Evolutionary conservation across 2,329 filamentous ascomycete genomes (phyloP).

Genomic region (Arthrobotrys sinensis): DNA sequence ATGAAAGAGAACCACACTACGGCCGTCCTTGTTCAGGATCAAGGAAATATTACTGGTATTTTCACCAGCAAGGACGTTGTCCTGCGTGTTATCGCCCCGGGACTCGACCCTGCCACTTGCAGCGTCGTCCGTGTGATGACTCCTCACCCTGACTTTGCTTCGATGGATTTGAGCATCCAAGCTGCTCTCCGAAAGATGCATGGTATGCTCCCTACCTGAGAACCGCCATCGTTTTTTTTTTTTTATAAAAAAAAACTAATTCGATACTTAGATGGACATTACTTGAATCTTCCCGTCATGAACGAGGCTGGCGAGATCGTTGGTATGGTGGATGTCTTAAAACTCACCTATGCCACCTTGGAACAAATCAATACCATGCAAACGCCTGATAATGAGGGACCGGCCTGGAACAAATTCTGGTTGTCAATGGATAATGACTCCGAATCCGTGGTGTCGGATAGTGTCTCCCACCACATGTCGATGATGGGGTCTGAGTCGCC

Average conservation of each 20-base stretch:
- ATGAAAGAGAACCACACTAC: conserved; percentile 99
- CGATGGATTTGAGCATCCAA: conserved; percentile 99
- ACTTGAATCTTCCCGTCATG: conserved; percentile 98
- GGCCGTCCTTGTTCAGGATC: conserved; percentile 94
- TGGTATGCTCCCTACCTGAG: conserved; percentile 73
- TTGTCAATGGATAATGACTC: conserved; percentile 94
- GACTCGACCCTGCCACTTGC: conserved; percentile 92
- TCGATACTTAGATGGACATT: conserved; percentile 85
- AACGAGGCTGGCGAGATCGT: conserved; percentile 97
- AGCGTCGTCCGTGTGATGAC: conserved; percentile 99
- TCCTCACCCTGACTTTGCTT: conserved; percentile 97
- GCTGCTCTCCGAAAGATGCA: conserved; percentile 99
- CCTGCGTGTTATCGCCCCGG: conserved; percentile 95
- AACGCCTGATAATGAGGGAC: conserved; percentile 88
- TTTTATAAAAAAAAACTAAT: conserved; percentile 39
- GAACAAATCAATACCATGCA: conserved; percentile 98
- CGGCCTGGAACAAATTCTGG: conserved; percentile 99
- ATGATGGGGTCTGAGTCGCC: conserved; percentile 59
- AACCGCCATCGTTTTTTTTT: background rate
- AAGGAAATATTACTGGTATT: conserved; percentile 97
- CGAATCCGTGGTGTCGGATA: conserved; percentile 95
- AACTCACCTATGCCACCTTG: conserved; percentile 96
- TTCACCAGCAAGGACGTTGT: conserved; percentile 99
- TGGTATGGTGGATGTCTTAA: conserved; percentile 98
- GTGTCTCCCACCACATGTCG: conserved; percentile 70